Conservation (phyloP, 2,329 filamentous ascomycete species). For the Gyromitra esculenta region DNA sequence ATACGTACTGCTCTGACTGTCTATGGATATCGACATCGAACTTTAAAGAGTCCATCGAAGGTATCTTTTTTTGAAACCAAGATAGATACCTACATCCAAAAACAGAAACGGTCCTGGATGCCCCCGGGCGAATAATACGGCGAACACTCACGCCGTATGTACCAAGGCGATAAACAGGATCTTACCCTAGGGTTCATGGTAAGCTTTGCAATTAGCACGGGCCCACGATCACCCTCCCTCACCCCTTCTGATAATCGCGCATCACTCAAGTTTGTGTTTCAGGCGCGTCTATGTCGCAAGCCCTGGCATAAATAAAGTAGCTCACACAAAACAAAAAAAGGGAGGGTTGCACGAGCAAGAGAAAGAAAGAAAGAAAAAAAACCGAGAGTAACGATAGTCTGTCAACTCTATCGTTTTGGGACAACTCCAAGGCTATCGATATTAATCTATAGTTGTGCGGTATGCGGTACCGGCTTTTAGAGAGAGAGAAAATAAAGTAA, state of each 20-base stretch:
- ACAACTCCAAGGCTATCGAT: constrained; percentile 9
- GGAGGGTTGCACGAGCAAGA: constrained; percentile 21
- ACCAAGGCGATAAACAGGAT: constrained; percentile 25
- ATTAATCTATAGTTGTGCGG: constrained; percentile 22
- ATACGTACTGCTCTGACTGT: not conserved
- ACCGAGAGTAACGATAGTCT: constrained; percentile 8
- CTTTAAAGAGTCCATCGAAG: constrained; percentile 26
- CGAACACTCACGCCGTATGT: not conserved
- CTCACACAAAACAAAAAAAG: constrained; percentile 20
- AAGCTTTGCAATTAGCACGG: constrained; percentile 32
- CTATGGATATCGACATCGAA: constrained; percentile 28
- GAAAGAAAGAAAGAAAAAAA: not conserved
- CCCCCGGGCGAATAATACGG: not conserved
- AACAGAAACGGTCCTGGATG: not conserved
- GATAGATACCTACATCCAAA: constrained; percentile 10
- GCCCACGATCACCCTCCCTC: constrained; percentile 27
- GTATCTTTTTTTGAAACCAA: constrained; percentile 28
- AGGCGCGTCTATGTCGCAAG: constrained; percentile 22
- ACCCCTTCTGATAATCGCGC: constrained; percentile 46
- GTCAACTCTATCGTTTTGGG: constrained; percentile 30
- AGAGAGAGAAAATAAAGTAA: not conserved
- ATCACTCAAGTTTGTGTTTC: constrained; percentile 41
- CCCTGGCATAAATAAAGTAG: constrained; percentile 38
- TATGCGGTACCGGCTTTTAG: constrained; percentile 46
- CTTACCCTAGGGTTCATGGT: constrained; percentile 10